A percentile compares a stretch with the other conserved stretches of the same genome.
Conservation (phyloP, 441 rosid species). For the Bruguiera hainesii region DNA sequence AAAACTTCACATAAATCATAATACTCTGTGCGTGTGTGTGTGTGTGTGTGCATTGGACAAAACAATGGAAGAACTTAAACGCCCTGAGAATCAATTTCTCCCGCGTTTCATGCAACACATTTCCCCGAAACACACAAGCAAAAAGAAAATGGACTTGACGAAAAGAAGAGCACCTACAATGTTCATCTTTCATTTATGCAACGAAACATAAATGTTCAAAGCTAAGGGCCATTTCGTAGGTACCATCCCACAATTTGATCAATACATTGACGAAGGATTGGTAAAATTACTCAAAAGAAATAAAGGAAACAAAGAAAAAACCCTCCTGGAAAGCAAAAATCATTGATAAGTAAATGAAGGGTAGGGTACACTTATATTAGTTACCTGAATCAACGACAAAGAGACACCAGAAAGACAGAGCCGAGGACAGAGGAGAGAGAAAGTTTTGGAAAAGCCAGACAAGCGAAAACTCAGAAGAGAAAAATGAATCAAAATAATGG, state of each 20-base stretch:
- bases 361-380: neutral
- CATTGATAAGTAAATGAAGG: neutral
- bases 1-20: neutral
- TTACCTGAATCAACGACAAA: slow-evolving; percentile 1
- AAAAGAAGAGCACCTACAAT: neutral
- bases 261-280: neutral
- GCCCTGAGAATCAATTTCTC: no score
- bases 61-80: neutral
- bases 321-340: neutral
- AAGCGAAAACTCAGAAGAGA: neutral
- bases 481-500: neutral
- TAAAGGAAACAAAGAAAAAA: no score
- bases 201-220: neutral
- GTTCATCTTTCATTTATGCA: slow-evolving; percentile 1
- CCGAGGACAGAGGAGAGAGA: no score
- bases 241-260: neutral
- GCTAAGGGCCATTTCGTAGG: neutral
- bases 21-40: no score
- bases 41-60: neutral
- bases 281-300: no score
- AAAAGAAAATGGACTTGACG: neutral
- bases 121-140: no score
- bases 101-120: neutral
- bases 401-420: neutral
- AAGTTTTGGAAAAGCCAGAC: no score